Conservation (phyloP, 2,329 filamentous ascomycete genomes). For the Lasiodiplodia sp. region DNA sequence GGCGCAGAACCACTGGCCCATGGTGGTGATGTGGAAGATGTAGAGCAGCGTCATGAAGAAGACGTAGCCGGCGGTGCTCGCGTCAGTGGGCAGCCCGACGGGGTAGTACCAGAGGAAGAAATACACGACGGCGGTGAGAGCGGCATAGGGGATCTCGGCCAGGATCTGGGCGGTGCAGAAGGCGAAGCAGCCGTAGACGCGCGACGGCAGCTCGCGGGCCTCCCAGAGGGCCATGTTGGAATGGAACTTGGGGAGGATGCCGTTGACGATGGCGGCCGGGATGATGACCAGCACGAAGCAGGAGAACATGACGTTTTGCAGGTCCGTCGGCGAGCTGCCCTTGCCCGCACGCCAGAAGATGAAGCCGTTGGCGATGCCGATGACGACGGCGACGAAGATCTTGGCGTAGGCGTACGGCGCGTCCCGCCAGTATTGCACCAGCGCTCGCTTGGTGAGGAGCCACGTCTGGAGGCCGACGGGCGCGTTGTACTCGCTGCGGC, state of each 20-base stretch:
- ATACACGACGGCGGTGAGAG: slow-evolving; percentile 60
- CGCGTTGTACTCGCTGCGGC: neutral
- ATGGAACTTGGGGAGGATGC: slow-evolving; percentile 65
- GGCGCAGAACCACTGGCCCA: too few relatives aligned
- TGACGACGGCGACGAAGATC: slow-evolving; percentile 50
- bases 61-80: neutral
- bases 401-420: slow-evolving; percentile 49
- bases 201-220: slow-evolving; percentile 67
- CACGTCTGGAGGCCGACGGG: slow-evolving; percentile 31
- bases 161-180: slow-evolving; percentile 75
- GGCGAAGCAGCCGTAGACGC: slow-evolving; percentile 76
- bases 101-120: slow-evolving; percentile 74
- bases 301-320: slow-evolving; percentile 56
- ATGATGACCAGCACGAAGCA: slow-evolving; percentile 59
- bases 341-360: too few relatives aligned
- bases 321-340: slow-evolving; percentile 41
- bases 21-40: too few relatives aligned
- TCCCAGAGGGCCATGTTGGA: slow-evolving; percentile 66
- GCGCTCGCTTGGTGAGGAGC: slow-evolving; percentile 28
- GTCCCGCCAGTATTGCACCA: slow-evolving; percentile 47
- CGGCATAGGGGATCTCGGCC: slow-evolving; percentile 58
- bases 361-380: slow-evolving; percentile 42
- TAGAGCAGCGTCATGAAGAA: too few relatives aligned
- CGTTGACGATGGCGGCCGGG: slow-evolving; percentile 58
- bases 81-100: slow-evolving; percentile 37